phyloP scores from a whole-genome alignment of 2,329 filamentous ascomycete species.

The Colletotrichum melonis region DNA sequence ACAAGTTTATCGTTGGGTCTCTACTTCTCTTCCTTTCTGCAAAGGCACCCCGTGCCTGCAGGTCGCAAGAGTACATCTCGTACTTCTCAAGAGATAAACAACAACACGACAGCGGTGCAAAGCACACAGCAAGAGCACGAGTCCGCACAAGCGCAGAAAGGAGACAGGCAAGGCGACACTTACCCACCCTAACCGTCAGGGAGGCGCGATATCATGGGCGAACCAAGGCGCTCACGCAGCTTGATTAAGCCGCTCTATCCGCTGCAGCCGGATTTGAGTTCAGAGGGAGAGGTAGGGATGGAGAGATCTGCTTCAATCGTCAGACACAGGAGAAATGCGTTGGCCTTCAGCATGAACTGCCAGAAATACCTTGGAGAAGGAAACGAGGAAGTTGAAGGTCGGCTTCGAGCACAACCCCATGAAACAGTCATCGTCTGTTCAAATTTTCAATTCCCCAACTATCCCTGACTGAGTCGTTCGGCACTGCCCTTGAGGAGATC shows the following conservation, averaged over 20 bases:
- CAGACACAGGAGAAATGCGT: neutral
- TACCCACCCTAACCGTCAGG: too few species aligned
- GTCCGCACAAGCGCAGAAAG: neutral
- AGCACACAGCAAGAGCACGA: neutral
- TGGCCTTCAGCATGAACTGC: neutral
- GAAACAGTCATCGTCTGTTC: neutral
- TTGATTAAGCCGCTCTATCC: neutral
- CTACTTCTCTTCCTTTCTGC: too few species aligned
- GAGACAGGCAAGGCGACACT: too few species aligned
- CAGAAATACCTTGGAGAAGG: neutral
- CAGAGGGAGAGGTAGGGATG: neutral
- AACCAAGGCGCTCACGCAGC: neutral
- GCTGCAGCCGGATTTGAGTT: neutral
- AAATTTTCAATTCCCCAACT: neutral
- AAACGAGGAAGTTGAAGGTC: neutral
- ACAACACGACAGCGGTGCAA: neutral
- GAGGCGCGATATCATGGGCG: too few species aligned
- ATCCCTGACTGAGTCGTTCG: neutral
- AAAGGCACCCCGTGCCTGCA: too few species aligned
- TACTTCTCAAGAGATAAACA: neutral
- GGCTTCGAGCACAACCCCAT: neutral
- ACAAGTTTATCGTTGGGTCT: too few species aligned
- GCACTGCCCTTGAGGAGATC: neutral
- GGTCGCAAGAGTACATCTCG: too few species aligned
- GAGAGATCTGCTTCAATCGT: too few species aligned